phyloP scores from a whole-genome alignment of 495 filamentous ascomycete genomes.

The Aspergillus kassunensis region DNA sequence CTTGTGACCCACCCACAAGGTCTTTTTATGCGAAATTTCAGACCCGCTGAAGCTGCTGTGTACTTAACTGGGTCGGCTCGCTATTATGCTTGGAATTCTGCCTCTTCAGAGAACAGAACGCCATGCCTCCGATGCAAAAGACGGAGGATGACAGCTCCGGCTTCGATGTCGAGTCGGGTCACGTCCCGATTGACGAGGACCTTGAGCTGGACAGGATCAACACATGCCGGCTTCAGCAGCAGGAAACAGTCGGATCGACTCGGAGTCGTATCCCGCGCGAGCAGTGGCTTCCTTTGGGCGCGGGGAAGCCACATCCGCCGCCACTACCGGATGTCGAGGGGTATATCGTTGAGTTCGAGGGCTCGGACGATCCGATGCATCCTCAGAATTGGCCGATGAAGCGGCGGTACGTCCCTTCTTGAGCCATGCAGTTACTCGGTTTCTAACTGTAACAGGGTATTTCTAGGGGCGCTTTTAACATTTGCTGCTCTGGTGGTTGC shows the following conservation, averaged over 20 bases:
- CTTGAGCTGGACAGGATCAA: constrained; percentile 27
- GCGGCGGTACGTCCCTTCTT: constrained; percentile 23
- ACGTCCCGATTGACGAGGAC: constrained; percentile 3
- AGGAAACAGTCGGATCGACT: constrained; percentile 25
- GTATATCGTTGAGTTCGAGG: constrained; percentile 55
- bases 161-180: constrained; percentile 3
- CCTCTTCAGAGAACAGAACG: background rate
- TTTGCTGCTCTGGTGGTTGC: constrained; percentile 45
- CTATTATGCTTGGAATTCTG: background rate
- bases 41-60: background rate
- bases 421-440: background rate
- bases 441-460: constrained; percentile 1
- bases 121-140: background rate
- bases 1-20: background rate
- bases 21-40: background rate
- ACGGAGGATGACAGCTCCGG: constrained; percentile 6
- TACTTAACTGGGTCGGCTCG: background rate
- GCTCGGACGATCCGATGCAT: constrained; percentile 43
- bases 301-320: constrained; percentile 39
- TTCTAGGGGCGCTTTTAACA: constrained; percentile 15
- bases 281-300: constrained; percentile 29
- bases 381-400: constrained; percentile 46
- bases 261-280: constrained; percentile 23
- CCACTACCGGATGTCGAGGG: constrained; percentile 40
- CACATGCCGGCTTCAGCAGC: constrained; percentile 29